These are phyloP conservation scores for Paramecium bursaria DNA, from an alignment of 73 alveolate species.

Conservation along the genomic window DNA sequence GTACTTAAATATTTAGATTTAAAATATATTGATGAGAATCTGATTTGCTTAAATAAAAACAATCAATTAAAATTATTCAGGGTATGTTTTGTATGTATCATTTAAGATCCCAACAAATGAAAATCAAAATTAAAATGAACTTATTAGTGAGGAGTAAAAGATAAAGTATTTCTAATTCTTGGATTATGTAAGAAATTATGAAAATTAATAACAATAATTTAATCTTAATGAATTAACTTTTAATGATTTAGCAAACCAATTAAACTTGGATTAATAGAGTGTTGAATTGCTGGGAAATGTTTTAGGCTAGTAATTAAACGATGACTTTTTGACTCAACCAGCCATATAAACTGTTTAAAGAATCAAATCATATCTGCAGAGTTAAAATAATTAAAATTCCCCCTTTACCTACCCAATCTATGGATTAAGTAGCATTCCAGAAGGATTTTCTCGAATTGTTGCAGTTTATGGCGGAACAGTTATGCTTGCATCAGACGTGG, in stretches of 20 bases:
- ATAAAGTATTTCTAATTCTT: slow-evolving; percentile 97
- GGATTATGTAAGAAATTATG: slow-evolving; percentile 88
- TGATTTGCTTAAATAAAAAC: slow-evolving; percentile 65
- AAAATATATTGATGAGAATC: slow-evolving; percentile 78
- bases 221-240: slow-evolving; percentile 60
- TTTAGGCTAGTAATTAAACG: slow-evolving; percentile 91
- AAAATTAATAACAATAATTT: slow-evolving; percentile 75
- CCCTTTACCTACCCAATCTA: slow-evolving; percentile 99
- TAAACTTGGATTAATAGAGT: slow-evolving; percentile 93
- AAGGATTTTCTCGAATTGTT: slow-evolving; percentile 96
- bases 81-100: no score
- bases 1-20: slow-evolving; percentile 89
- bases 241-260: slow-evolving; percentile 75
- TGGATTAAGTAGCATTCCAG: slow-evolving; percentile 98
- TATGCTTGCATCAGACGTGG: slow-evolving; percentile 96
- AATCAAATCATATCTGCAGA: slow-evolving; percentile 87
- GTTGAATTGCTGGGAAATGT: slow-evolving; percentile 99
- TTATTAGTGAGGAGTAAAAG: slow-evolving; percentile 98
- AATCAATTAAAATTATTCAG: slow-evolving; percentile 67
- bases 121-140: slow-evolving; percentile 90
- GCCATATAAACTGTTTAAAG: slow-evolving; percentile 81
- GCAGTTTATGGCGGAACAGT: slow-evolving; percentile 98
- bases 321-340: slow-evolving; percentile 84
- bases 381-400: slow-evolving; percentile 91
- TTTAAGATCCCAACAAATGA: slow-evolving; percentile 94